Conservation (phyloP, 2,329 filamentous ascomycete genomes). For the Aureobasidium sp. region DNA sequence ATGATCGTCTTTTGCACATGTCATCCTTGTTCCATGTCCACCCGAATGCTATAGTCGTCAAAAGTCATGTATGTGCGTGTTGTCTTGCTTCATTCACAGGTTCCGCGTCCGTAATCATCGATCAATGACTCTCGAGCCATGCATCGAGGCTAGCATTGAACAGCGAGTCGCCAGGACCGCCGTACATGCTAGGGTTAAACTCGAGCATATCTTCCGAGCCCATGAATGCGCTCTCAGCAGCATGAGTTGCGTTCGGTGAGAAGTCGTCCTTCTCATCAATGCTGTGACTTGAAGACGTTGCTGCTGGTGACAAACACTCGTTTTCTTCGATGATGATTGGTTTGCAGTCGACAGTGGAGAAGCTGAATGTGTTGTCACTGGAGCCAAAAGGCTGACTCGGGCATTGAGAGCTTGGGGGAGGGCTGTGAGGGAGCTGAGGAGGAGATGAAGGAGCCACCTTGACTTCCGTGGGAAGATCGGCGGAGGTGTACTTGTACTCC, state of each 20-base stretch:
- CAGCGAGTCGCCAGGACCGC: slow-evolving; percentile 5
- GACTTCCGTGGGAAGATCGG: not conserved
- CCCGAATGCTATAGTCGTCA: not conserved
- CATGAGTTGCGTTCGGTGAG: not conserved
- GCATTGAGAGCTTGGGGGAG: slow-evolving; percentile 14
- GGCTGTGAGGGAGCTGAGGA: slow-evolving; percentile 2
- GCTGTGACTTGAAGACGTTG: not conserved
- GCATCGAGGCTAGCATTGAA: slow-evolving; percentile 14
- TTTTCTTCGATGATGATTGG: slow-evolving; percentile 11
- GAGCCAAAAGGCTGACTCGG: slow-evolving; percentile 5
- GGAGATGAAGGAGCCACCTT: slow-evolving; percentile 1
- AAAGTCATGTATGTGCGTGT: slow-evolving; percentile 4
- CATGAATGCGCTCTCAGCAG: slow-evolving; percentile 15
- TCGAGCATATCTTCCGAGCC: slow-evolving; percentile 13
- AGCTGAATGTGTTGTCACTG: slow-evolving; percentile 15
- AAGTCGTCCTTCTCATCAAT: slow-evolving; percentile 6
- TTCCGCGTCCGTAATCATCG: not conserved
- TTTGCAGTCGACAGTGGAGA: slow-evolving; percentile 17
- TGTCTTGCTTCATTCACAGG: not conserved
- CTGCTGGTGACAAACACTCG: slow-evolving; percentile 14
- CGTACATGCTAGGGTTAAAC: slow-evolving; percentile 15
- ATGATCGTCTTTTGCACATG: not conserved
- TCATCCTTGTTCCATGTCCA: not conserved
- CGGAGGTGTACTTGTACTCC: not conserved
- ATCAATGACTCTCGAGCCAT: slow-evolving; percentile 11